These are phyloP conservation scores for Draba incana DNA, from an alignment of 345 rosid genomes.

Conservation along the genomic window DNA sequence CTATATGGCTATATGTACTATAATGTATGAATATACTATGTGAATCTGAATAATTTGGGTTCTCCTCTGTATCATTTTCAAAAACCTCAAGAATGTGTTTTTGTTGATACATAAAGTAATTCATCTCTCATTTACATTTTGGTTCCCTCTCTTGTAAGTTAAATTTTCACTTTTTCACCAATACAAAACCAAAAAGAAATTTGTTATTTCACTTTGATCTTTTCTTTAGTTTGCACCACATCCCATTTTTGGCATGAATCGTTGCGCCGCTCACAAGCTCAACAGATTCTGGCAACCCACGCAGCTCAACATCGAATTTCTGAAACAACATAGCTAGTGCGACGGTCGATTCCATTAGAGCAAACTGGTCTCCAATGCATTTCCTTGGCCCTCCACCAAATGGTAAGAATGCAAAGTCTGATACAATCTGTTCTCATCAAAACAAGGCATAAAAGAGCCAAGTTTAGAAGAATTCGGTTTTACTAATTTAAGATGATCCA, in stretches of 20 bases:
- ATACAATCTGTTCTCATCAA: constrained; percentile 56
- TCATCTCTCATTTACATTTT: constrained; percentile 26
- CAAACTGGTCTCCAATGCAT: constrained; percentile 96
- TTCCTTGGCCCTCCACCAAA: constrained; percentile 96
- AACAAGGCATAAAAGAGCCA: constrained; percentile 1
- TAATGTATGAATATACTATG: constrained; percentile 7
- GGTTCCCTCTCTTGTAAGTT: not conserved
- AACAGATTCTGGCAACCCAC: constrained; percentile 70
- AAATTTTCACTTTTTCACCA: not conserved
- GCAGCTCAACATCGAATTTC: constrained; percentile 74
- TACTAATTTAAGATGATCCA: not conserved
- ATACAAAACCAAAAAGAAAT: not conserved
- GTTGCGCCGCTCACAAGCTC: constrained; percentile 91
- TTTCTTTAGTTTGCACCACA: constrained; percentile 83
- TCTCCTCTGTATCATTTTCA: not conserved
- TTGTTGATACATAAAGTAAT: not conserved
- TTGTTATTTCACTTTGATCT: constrained; percentile 43
- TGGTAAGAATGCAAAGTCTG: constrained; percentile 89
- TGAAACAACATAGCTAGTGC: constrained; percentile 77
- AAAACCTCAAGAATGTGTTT: not conserved
- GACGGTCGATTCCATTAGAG: constrained; percentile 85
- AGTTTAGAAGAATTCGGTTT: not conserved
- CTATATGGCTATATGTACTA: not conserved
- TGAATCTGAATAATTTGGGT: constrained; percentile 15
- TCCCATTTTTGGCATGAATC: constrained; percentile 79